phyloP scores from a whole-genome alignment of 1,139 yeast species.

The Sugiyamaella paludigena region DNA sequence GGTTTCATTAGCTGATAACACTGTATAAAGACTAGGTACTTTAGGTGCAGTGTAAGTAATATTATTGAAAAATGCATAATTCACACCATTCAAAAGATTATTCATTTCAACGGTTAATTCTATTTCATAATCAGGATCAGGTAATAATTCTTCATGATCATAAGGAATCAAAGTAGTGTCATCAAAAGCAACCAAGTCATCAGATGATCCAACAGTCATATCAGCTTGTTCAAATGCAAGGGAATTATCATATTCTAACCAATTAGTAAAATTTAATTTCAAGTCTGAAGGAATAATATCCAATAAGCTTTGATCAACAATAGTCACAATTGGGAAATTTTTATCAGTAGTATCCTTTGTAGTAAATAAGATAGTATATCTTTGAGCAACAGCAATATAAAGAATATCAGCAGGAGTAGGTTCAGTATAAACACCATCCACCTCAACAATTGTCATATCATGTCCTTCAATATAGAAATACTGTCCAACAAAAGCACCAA shows the following conservation, averaged over 20 bases:
- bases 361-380: conserved; percentile 67
- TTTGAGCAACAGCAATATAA: conserved; percentile 73
- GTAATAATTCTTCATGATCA: conserved; percentile 49
- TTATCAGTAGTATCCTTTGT: conserved; percentile 60
- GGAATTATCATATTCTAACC: conserved; percentile 54
- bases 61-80: conserved; percentile 88
- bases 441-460: conserved; percentile 74
- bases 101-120: conserved; percentile 71
- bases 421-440: conserved; percentile 77
- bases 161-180: conserved; percentile 65
- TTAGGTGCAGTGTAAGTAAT: conserved; percentile 73
- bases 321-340: conserved; percentile 76
- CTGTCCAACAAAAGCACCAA: conserved; percentile 87
- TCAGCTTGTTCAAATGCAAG: conserved; percentile 49
- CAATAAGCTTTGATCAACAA: conserved; percentile 74
- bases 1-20: conserved; percentile 56
- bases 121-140: conserved; percentile 65
- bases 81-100: conserved; percentile 75
- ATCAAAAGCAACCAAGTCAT: conserved; percentile 41
- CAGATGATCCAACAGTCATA: conserved; percentile 39
- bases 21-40: conserved; percentile 79
- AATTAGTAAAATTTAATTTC: conserved; percentile 66
- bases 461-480: conserved; percentile 85
- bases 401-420: conserved; percentile 57
- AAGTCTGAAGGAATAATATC: conserved; percentile 66